Conservation (phyloP, 1,139 yeast species). For the Kurtzmaniella natalensis region DNA sequence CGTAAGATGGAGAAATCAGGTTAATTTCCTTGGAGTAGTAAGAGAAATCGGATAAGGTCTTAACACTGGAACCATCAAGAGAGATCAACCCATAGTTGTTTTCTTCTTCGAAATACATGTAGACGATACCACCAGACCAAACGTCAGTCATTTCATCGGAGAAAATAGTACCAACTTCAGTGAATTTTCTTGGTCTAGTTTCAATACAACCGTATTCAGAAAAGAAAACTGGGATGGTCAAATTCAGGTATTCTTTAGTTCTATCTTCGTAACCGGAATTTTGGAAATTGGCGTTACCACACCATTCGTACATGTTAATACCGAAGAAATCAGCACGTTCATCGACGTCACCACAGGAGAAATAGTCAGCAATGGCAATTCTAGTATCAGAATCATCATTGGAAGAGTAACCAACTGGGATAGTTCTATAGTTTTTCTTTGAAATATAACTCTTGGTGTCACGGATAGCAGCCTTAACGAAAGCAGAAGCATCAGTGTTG, state of each 20-base stretch:
- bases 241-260: constrained; percentile 55
- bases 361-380: constrained; percentile 72
- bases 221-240: constrained; percentile 77
- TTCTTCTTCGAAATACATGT: constrained; percentile 82
- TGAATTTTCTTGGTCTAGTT: constrained; percentile 58
- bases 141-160: constrained; percentile 47
- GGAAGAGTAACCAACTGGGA: constrained; percentile 92
- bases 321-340: constrained; percentile 86
- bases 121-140: constrained; percentile 91
- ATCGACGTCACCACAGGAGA: constrained; percentile 68
- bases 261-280: constrained; percentile 67
- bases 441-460: constrained; percentile 82
- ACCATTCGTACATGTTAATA: constrained; percentile 90
- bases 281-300: constrained; percentile 65
- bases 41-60: constrained; percentile 42
- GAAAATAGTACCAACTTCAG: constrained; percentile 57
- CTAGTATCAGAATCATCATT: constrained; percentile 77
- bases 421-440: constrained; percentile 57
- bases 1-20: constrained; percentile 33
- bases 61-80: constrained; percentile 33
- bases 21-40: constrained; percentile 56
- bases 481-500: constrained; percentile 68
- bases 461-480: constrained; percentile 85
- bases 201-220: constrained; percentile 81
- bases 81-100: constrained; percentile 78